Percentiles rank a stretch among this genome's conserved stretches.
Conservation (phyloP, 208 protist species). For the Endotrypanum monterogeii region DNA sequence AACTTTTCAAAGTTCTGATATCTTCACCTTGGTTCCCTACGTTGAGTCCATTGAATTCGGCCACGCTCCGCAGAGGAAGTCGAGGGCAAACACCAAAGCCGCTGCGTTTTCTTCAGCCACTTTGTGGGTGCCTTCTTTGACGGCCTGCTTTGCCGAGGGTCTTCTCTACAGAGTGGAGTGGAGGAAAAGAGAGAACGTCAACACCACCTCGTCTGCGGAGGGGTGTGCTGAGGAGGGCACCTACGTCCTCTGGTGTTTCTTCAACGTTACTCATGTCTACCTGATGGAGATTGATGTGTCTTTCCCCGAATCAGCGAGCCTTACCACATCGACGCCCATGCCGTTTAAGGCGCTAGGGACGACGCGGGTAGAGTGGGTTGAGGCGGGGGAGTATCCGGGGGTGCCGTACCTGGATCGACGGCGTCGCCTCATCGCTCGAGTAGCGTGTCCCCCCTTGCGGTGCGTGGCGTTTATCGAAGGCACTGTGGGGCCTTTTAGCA, state of each 20-base stretch:
- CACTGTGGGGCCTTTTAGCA: conserved; percentile 15
- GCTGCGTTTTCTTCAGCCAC: neutral
- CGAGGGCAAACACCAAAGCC: neutral
- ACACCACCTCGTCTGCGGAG: neutral
- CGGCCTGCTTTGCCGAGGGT: conserved; percentile 25
- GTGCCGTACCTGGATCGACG: neutral
- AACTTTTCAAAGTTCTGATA: neutral
- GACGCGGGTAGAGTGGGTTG: conserved; percentile 25
- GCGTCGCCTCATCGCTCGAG: neutral
- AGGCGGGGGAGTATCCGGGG: neutral
- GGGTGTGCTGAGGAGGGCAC: conserved; percentile 1
- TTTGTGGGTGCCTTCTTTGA: conserved; percentile 21
- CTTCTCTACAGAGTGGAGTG: conserved; percentile 31
- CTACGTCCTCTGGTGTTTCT: conserved; percentile 28
- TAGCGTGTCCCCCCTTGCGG: conserved; percentile 14
- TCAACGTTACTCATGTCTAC: conserved; percentile 25
- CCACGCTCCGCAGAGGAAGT: neutral
- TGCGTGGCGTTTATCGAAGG: conserved; percentile 18
- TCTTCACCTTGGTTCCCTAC: neutral
- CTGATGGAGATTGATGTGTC: conserved; percentile 26
- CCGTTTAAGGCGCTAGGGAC: conserved; percentile 16
- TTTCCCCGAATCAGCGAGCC: conserved; percentile 12
- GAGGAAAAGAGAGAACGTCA: neutral
- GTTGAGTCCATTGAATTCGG: conserved; percentile 2
- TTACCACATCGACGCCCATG: neutral